These are phyloP conservation scores for Salix caprea DNA, from an alignment of 345 rosid species.

Conservation along the genomic window DNA sequence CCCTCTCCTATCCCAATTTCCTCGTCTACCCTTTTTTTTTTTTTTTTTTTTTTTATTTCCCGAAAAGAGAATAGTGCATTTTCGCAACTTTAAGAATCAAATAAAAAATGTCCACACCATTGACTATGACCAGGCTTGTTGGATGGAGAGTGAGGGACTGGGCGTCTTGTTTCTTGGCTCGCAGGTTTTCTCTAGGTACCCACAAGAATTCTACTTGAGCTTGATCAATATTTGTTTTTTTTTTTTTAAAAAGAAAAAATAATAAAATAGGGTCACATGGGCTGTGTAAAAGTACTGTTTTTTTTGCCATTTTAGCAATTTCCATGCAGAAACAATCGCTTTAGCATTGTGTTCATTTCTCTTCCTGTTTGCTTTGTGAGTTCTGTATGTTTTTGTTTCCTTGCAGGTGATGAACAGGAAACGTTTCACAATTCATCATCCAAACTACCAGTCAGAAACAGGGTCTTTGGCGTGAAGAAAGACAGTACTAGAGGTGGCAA, in stretches of 20 bases:
- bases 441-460: slow-evolving; percentile 13
- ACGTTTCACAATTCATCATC: slow-evolving; percentile 9
- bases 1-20: slow-evolving; percentile 18
- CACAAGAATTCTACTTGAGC: background rate
- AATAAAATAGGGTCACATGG: background rate
- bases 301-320: background rate
- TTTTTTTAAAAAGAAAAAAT: background rate
- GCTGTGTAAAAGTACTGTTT: background rate
- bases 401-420: slow-evolving; percentile 40
- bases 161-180: slow-evolving; percentile 62
- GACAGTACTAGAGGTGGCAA: slow-evolving; percentile 10
- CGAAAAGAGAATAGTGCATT: background rate
- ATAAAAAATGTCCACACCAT: slow-evolving; percentile 39
- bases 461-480: slow-evolving; percentile 13
- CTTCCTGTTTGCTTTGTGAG: background rate
- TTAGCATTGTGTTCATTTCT: background rate
- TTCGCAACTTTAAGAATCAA: background rate
- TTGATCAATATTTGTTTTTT: background rate
- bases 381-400: background rate
- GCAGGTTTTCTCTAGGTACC: slow-evolving; percentile 50
- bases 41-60: too few relatives aligned
- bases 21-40: too few relatives aligned
- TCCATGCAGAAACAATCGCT: background rate
- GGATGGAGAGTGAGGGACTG: slow-evolving; percentile 59
- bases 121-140: slow-evolving; percentile 41